Evolutionary conservation across 768 basidiomycete species (phyloP), one percentile per base, ranked within the genome.

Genomic region (Tylopilus plumbeoviolaceoides): DNA sequence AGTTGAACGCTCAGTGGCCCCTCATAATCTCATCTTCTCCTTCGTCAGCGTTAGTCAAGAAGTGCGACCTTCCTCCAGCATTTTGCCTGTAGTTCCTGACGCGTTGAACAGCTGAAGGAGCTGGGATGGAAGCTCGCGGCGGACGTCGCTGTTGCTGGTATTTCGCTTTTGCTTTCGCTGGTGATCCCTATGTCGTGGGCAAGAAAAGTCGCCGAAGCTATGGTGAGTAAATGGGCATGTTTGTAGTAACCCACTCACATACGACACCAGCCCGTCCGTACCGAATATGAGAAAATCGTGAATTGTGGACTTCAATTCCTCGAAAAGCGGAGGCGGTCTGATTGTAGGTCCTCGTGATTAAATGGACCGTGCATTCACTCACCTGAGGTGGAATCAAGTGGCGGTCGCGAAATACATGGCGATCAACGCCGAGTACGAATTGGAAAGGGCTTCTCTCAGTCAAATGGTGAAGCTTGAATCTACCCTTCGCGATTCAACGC

Each of bases 381-480:
- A 2, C 23, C 3, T 23, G 5, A 12, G 40, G 7, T 18, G 14
- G 6, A 27, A 38, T 44, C 40, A 31, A 63, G 61, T n/a, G 58
- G 55, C 53, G 8, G 28, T 44, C 48, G 3, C 2, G 5, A 31
- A 44, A 31, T 63, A 62, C 20, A 31, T 51, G 15, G 18, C 8
- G 0, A 30, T 44, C 51, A 60, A 57, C 42, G 33, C 36, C 0
- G 50, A 59, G 23, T 50, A 63, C 27, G 55, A 52, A 9, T n/a
- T 46, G 27, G 61, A 63, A 53, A 49, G 12, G 3, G 53, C 47
- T 18, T 45, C 58, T 20, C 56, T 62, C 3, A 8, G 23, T 25
- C 61, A 62, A 23, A 62, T 62, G 58, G 18, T 50, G 35, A 50
- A 52, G 27, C 46, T 62, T 0, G 54, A 62, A 28, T n/a, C 50